Percentiles rank a stretch among this genome's conserved stretches.
phyloP scores from a whole-genome alignment of 768 basidiomycete species.

The Tephrocybe sp. region DNA sequence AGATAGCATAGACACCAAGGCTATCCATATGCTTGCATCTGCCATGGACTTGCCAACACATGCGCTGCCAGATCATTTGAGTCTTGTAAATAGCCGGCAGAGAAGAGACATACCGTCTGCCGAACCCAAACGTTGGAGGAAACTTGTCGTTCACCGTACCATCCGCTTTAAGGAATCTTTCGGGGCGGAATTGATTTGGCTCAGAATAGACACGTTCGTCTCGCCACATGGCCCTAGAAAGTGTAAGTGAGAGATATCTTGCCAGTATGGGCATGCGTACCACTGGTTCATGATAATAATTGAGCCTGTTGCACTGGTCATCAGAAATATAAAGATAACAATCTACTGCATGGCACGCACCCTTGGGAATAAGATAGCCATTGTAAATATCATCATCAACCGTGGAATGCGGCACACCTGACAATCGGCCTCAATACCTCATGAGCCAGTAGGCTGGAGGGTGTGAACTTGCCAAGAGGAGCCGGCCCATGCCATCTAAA shows the following conservation, averaged over 20 bases:
- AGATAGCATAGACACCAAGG: constrained; percentile 7
- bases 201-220: constrained; percentile 3
- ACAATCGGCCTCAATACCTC: background rate
- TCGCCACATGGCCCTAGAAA: constrained; percentile 6
- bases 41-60: constrained; percentile 8
- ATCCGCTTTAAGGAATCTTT: constrained; percentile 7
- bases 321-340: background rate
- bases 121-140: constrained; percentile 5
- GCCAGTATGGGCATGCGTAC: background rate
- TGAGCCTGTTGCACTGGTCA: background rate
- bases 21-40: constrained; percentile 10
- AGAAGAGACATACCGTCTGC: constrained; percentile 3
- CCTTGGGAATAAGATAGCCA: constrained; percentile 12
- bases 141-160: background rate
- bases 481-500: constrained; percentile 35
- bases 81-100: background rate
- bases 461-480: background rate
- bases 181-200: constrained; percentile 6
- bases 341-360: background rate
- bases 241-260: background rate
- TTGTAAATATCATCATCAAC: constrained; percentile 10
- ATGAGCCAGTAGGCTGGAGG: background rate
- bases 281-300: constrained; percentile 2
- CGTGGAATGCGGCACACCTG: constrained; percentile 2
- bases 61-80: background rate